Evolutionary conservation across 371 early-diverging fungal species (phyloP).

Genomic region (Mucor irregularis): DNA sequence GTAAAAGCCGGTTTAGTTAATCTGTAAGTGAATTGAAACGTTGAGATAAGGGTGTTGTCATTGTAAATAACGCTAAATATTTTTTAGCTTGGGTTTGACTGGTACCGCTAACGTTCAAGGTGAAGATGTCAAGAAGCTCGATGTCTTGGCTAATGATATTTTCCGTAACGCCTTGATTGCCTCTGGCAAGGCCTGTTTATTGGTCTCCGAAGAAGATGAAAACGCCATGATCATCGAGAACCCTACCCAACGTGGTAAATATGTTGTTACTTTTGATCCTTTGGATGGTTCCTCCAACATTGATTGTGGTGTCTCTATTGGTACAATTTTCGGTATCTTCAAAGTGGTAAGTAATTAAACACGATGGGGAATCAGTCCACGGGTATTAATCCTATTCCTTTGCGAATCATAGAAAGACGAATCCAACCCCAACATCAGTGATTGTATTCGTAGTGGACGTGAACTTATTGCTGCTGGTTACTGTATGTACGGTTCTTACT

Average conservation of each 20-base stretch:
- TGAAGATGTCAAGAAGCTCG: constrained; percentile 96
- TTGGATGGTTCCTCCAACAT: constrained; percentile 97
- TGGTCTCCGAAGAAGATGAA: constrained; percentile 97
- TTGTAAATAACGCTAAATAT: too few species aligned
- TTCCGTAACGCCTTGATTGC: constrained; percentile 92
- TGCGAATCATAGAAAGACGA: constrained; percentile 40
- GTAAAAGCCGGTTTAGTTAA: too few species aligned
- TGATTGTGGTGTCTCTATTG: constrained; percentile 97
- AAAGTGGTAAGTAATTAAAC: constrained; percentile 65
- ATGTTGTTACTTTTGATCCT: constrained; percentile 97
- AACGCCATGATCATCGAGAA: constrained; percentile 86
- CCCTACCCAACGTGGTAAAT: constrained; percentile 77
- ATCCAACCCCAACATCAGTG: constrained; percentile 56
- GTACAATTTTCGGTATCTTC: constrained; percentile 98
- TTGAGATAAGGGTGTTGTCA: too few species aligned
- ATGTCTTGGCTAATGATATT: constrained; percentile 96
- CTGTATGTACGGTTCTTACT: constrained; percentile 96
- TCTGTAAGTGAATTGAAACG: too few species aligned
- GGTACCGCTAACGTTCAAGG: constrained; percentile 89
- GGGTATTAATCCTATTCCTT: neutral
- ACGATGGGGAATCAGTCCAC: neutral
- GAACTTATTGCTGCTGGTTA: constrained; percentile 95
- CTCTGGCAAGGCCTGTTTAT: constrained; percentile 89
- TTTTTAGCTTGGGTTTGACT: constrained; percentile 90
- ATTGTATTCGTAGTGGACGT: constrained; percentile 88